These are phyloP conservation scores for Fusarium siculi DNA, from an alignment of 2,329 filamentous ascomycete species.

Conservation along the genomic window DNA sequence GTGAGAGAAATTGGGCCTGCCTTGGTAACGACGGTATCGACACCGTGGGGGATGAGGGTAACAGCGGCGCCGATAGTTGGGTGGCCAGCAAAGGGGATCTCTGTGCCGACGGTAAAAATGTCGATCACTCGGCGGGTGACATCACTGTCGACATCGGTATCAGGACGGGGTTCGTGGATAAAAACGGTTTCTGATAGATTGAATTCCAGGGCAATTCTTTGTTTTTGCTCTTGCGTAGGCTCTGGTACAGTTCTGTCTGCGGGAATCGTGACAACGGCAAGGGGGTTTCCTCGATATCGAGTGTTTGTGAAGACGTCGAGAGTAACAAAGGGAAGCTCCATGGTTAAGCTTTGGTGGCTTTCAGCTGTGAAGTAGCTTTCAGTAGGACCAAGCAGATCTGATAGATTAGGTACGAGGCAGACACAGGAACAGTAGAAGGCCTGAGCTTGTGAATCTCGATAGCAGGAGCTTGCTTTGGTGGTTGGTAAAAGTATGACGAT, in stretches of 20 bases:
- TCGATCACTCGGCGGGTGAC: constrained; percentile 58
- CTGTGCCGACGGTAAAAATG: constrained; percentile 66
- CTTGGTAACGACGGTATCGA: constrained; percentile 62
- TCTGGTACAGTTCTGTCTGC: constrained; percentile 42
- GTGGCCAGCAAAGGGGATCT: constrained; percentile 72
- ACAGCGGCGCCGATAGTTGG: constrained; percentile 68
- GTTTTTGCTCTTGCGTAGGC: constrained; percentile 64
- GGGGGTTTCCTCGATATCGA: constrained; percentile 66
- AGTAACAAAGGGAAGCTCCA: constrained; percentile 61
- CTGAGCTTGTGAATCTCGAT: constrained; percentile 28
- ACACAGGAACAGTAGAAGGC: not conserved
- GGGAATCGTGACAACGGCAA: constrained; percentile 68
- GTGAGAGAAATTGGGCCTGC: constrained; percentile 65
- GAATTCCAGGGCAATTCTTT: constrained; percentile 69
- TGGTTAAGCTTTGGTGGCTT: constrained; percentile 43
- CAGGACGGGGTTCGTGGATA: constrained; percentile 58
- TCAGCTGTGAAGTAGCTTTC: constrained; percentile 2
- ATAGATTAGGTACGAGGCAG: not conserved
- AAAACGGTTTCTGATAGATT: constrained; percentile 74
- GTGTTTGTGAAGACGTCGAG: constrained; percentile 68
- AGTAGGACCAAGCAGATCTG: not conserved
- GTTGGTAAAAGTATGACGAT: constrained; percentile 20
- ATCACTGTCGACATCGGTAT: constrained; percentile 45
- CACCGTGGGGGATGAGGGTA: constrained; percentile 55
- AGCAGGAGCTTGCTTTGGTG: not conserved